Percentiles rank a stretch among this genome's conserved stretches.
These are phyloP conservation scores for Leptographium flavum DNA, from an alignment of 2,329 filamentous ascomycete genomes.

Conservation along the genomic window DNA sequence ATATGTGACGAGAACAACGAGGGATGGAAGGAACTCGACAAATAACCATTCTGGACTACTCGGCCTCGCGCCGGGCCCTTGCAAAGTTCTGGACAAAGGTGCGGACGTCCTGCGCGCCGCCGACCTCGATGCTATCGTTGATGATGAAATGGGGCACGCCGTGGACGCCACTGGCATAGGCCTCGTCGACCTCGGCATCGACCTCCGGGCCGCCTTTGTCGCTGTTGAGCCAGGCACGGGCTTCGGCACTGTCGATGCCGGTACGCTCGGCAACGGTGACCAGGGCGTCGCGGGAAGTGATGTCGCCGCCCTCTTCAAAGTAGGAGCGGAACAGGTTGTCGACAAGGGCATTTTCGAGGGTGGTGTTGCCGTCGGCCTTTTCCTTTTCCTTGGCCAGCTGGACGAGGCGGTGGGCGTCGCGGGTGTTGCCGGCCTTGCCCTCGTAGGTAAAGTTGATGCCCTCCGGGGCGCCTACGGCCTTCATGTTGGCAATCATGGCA, in stretches of 20 bases:
- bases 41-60: too few relatives aligned
- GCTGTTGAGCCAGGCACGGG: slow-evolving; percentile 36
- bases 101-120: slow-evolving; percentile 57
- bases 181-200: slow-evolving; percentile 38
- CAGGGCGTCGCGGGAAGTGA: slow-evolving; percentile 42
- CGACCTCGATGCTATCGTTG: slow-evolving; percentile 50
- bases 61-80: slow-evolving; percentile 22
- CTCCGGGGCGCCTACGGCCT: slow-evolving; percentile 45
- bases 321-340: slow-evolving; percentile 50
- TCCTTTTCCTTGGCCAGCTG: slow-evolving; percentile 46
- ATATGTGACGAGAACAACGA: slow-evolving; percentile 25
- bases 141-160: slow-evolving; percentile 68
- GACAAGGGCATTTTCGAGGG: slow-evolving; percentile 30
- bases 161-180: slow-evolving; percentile 35
- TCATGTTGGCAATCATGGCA: slow-evolving; percentile 18
- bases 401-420: slow-evolving; percentile 65
- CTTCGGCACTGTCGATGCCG: slow-evolving; percentile 37
- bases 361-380: background rate
- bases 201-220: slow-evolving; percentile 42
- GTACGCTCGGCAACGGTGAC: slow-evolving; percentile 35
- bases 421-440: slow-evolving; percentile 60
- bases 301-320: slow-evolving; percentile 50
- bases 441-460: slow-evolving; percentile 62
- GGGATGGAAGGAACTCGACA: background rate
- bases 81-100: slow-evolving; percentile 54